These are phyloP conservation scores for Pulveroboletus sp. DNA, from an alignment of 768 basidiomycete genomes.

Conservation along the genomic window DNA sequence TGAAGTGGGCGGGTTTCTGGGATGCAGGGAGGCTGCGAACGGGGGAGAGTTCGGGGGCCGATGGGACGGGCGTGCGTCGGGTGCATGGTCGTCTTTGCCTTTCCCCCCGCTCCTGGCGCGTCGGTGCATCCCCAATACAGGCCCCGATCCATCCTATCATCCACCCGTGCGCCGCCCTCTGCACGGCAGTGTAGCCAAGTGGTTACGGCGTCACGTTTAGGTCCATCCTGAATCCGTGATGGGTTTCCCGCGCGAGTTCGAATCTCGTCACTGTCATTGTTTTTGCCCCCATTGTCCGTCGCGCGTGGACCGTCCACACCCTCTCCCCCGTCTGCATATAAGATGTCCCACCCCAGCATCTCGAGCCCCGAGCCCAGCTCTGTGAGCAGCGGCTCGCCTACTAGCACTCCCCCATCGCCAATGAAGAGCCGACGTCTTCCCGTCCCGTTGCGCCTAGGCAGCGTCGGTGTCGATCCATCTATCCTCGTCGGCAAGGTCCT, in stretches of 20 bases:
- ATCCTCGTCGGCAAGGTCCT: conserved; percentile 43
- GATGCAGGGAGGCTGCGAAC: conserved; percentile 40
- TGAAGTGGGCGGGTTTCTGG: conserved; percentile 37
- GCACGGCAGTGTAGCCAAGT: conserved; percentile 52
- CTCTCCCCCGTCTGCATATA: too few species aligned
- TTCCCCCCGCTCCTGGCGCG: conserved; percentile 1
- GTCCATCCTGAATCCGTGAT: conserved; percentile 43
- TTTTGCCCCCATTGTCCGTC: conserved; percentile 14
- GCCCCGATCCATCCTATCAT: not conserved
- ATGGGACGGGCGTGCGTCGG: conserved; percentile 37
- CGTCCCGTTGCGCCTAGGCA: conserved; percentile 29
- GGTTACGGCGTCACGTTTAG: conserved; percentile 60
- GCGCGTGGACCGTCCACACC: too few species aligned
- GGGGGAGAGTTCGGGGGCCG: conserved; percentile 45
- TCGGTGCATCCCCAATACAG: conserved; percentile 2
- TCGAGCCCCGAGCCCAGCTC: conserved; percentile 8
- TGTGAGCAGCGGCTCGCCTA: conserved; percentile 10
- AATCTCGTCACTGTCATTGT: conserved; percentile 53
- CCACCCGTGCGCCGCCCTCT: rapidly evolving
- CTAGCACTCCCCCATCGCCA: conserved; percentile 11
- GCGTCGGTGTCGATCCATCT: conserved; percentile 37
- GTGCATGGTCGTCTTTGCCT: conserved; percentile 24
- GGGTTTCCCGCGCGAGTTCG: conserved; percentile 57
- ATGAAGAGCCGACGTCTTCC: conserved; percentile 31
- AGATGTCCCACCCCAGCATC: conserved; percentile 8